These are phyloP conservation scores for Penstemon newberryi DNA, from an alignment of 257 asterid species.

Conservation along the genomic window DNA sequence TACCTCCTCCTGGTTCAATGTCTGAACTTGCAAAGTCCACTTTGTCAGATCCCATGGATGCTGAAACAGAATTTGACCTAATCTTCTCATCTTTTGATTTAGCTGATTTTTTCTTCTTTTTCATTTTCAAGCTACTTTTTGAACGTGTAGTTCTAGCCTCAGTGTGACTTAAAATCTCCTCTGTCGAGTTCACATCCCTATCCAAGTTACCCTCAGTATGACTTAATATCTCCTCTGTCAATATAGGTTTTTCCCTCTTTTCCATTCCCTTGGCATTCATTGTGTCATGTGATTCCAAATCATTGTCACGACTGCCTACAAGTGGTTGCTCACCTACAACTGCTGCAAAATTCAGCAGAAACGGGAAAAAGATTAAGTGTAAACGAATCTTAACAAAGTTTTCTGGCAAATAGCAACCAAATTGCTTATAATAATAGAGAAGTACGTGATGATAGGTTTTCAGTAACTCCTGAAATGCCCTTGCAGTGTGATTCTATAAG, in stretches of 20 bases:
- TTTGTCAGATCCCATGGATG: constrained; percentile 19
- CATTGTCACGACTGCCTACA: constrained; percentile 24
- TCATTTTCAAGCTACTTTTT: constrained; percentile 18
- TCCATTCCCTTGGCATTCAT: constrained; percentile 3
- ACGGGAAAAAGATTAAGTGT: constrained; percentile 9
- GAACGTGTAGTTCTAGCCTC: constrained; percentile 27
- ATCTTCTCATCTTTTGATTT: constrained; percentile 24
- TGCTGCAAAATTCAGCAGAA: constrained; percentile 21
- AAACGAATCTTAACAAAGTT: constrained; percentile 8
- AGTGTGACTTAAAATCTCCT: neutral
- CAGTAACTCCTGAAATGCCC: constrained; percentile 23
- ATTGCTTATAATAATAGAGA: constrained; percentile 23
- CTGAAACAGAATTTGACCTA: constrained; percentile 7
- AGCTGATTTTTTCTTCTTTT: constrained; percentile 15
- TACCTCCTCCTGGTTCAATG: constrained; percentile 22
- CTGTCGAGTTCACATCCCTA: constrained; percentile 15
- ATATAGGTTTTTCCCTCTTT: no score
- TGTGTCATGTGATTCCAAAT: constrained; percentile 21
- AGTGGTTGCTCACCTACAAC: constrained; percentile 22
- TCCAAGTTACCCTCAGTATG: constrained; percentile 12
- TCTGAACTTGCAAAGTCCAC: constrained; percentile 20
- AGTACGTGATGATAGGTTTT: constrained; percentile 25
- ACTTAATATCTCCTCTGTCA: constrained; percentile 20
- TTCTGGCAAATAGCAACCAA: constrained; percentile 4
- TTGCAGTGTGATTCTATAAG: constrained; percentile 35